These are phyloP conservation scores for Suhomyces sp. DNA, from an alignment of 805 yeast genomes.

Conservation along the genomic window DNA sequence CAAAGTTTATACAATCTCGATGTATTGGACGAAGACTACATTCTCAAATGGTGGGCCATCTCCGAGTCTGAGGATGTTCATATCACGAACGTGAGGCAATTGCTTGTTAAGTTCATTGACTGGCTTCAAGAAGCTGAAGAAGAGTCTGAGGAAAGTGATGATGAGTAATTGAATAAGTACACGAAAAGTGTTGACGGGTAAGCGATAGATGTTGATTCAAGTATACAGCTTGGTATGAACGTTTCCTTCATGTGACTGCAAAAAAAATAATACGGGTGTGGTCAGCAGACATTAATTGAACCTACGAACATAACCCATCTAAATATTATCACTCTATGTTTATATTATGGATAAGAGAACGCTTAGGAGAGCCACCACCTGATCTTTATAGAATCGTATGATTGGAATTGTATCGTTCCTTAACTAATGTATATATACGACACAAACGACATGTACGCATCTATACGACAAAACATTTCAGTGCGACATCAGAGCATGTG, in stretches of 20 bases:
- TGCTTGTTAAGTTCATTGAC: constrained; percentile 72
- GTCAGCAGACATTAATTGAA: too few relatives aligned
- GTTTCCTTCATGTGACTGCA: too few relatives aligned
- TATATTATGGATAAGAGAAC: too few relatives aligned
- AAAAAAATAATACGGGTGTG: too few relatives aligned
- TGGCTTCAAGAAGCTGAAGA: constrained; percentile 84
- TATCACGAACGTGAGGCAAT: constrained; percentile 46
- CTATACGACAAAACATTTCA: too few relatives aligned
- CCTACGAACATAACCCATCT: too few relatives aligned
- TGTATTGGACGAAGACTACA: constrained; percentile 76
- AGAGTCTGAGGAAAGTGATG: constrained; percentile 38
- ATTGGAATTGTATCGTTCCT: background rate
- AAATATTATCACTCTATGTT: too few relatives aligned
- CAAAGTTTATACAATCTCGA: constrained; percentile 77
- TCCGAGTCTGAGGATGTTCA: constrained; percentile 32
- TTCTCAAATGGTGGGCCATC: constrained; percentile 78
- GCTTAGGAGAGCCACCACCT: too few relatives aligned
- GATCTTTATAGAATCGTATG: constrained; percentile 3
- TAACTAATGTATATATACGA: background rate
- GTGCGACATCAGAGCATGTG: too few relatives aligned
- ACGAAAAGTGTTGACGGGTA: too few relatives aligned
- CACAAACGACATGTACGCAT: background rate
- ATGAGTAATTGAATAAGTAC: constrained; percentile 1
- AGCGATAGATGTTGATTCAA: too few relatives aligned
- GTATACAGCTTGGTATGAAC: too few relatives aligned